Evolutionary conservation across 257 asterid genomes (phyloP), one percentile per base, ranked within the genome.

Genomic region (Lantana camara): DNA sequence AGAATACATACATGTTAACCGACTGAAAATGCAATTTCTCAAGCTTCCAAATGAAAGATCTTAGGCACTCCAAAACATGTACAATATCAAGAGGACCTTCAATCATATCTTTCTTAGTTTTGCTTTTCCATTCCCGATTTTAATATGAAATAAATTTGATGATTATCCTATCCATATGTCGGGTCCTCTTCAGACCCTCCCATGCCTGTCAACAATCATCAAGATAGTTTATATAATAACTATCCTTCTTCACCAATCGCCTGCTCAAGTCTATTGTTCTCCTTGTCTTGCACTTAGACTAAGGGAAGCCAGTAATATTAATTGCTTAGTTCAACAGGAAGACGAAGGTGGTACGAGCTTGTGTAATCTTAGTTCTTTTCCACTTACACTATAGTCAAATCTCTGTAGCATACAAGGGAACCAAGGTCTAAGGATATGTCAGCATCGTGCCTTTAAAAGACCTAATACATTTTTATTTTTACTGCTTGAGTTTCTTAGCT

Each of bases 331-430:
- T n/a, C n/a, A n/a, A n/a, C n/a, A n/a, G n/a, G n/a, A n/a, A n/a
- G n/a, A n/a, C n/a, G n/a, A n/a, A n/a, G n/a, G n/a, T n/a, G n/a
- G n/a, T n/a, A n/a, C n/a, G n/a, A 42, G 41, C 66, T 53, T 22
- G 23, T 42, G 34, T 17, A 55, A 55, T 47, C 63, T 47, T 35
- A 35, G 51, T 37, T 1, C 53, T 41, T 50, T 60, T 63, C 65
- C 42, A 63, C 41, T 47, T 32, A 21, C 49, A 68, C 16, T 34
- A 54, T 30, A 38, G 8, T 16, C 8, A 14, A 41, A 40, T 52
- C 30, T 48, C 38, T 16, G 10, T 48, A 34, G 13, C 30, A 54
- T 50, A 62, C 15, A 11, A 59, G 50, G 53, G 34, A 15, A 30
- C 5, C 16, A 17, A 35, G 44, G 57, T 21, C 5, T 21, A 17